phyloP scores from a whole-genome alignment of 495 filamentous ascomycete genomes.

The Ramalina intermedia region DNA sequence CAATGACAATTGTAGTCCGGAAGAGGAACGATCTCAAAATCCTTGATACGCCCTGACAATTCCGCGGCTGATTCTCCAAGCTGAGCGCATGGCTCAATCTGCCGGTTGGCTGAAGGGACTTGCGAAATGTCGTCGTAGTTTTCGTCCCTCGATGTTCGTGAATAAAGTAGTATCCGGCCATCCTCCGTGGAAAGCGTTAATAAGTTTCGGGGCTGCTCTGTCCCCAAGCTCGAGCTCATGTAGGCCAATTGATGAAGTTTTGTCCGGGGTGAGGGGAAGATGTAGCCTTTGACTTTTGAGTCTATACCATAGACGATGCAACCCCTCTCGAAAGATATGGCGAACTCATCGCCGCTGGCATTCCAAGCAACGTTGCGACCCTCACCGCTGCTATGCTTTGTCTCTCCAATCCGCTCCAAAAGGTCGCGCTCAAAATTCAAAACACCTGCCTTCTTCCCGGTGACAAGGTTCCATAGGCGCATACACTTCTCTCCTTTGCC shows the following conservation, averaged over 20 bases:
- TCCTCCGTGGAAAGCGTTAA: slow-evolving; percentile 85
- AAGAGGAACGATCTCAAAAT: slow-evolving; percentile 53
- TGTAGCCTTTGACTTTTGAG: slow-evolving; percentile 58
- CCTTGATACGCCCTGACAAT: slow-evolving; percentile 65
- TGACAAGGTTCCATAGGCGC: slow-evolving; percentile 93
- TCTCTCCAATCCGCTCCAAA: slow-evolving; percentile 57
- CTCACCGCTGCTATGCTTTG: slow-evolving; percentile 64
- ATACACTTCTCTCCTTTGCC: slow-evolving; percentile 78
- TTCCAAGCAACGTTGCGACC: slow-evolving; percentile 79
- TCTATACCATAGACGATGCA: slow-evolving; percentile 77
- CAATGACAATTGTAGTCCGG: slow-evolving; percentile 31
- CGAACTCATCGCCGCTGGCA: slow-evolving; percentile 59
- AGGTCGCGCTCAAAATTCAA: slow-evolving; percentile 62
- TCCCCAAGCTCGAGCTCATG: slow-evolving; percentile 30
- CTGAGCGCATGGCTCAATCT: slow-evolving; percentile 51
- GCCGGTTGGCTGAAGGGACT: slow-evolving; percentile 24
- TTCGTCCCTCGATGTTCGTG: slow-evolving; percentile 1
- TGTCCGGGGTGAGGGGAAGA: slow-evolving; percentile 50
- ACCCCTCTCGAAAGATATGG: slow-evolving; percentile 77
- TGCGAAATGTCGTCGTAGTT: neutral
- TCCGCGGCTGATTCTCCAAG: slow-evolving; percentile 60
- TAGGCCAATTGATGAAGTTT: slow-evolving; percentile 78
- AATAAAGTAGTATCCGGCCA: slow-evolving; percentile 72
- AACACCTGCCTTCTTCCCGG: slow-evolving; percentile 86
- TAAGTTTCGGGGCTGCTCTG: slow-evolving; percentile 32